phyloP scores from a whole-genome alignment of 805 yeast genomes.

The Yarrowia alimentaria region DNA sequence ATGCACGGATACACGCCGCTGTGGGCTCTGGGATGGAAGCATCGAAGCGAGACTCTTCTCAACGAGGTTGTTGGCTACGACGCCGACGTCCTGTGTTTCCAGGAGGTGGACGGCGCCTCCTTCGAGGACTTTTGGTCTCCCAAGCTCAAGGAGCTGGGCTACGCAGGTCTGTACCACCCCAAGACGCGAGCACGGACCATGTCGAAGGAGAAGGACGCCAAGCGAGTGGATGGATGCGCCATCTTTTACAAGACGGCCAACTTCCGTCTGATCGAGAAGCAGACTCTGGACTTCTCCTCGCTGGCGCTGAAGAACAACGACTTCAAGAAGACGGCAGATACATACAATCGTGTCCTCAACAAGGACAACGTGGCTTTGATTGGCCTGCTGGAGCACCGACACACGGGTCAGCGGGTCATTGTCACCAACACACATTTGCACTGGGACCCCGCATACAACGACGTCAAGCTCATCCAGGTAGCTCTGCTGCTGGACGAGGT shows the following conservation, averaged over 20 bases:
- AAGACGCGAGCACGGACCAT: slow-evolving; percentile 92
- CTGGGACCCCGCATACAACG: slow-evolving; percentile 97
- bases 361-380: slow-evolving; percentile 90
- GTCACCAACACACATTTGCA: slow-evolving; percentile 92
- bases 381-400: slow-evolving; percentile 66
- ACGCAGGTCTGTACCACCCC: slow-evolving; percentile 75
- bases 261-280: slow-evolving; percentile 69
- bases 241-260: slow-evolving; percentile 71
- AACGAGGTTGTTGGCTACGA: slow-evolving; percentile 65
- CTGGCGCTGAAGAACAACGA: slow-evolving; percentile 53
- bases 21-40: slow-evolving; percentile 96
- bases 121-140: slow-evolving; percentile 87
- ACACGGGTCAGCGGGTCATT: slow-evolving; percentile 68
- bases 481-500: slow-evolving; percentile 88
- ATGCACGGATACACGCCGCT: slow-evolving; percentile 94
- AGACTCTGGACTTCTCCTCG: slow-evolving; percentile 72
- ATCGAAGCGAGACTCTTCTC: slow-evolving; percentile 72
- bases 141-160: slow-evolving; percentile 66
- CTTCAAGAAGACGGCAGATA: slow-evolving; percentile 89
- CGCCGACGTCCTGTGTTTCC: slow-evolving; percentile 84
- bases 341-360: slow-evolving; percentile 92
- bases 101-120: slow-evolving; percentile 89
- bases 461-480: slow-evolving; percentile 93
- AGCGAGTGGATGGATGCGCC: slow-evolving; percentile 98
- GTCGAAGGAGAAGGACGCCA: slow-evolving; percentile 64